Base-by-base conservation (phyloP, 2,329 filamentous ascomycete genomes). In the Exserohilum turcica region DNA sequence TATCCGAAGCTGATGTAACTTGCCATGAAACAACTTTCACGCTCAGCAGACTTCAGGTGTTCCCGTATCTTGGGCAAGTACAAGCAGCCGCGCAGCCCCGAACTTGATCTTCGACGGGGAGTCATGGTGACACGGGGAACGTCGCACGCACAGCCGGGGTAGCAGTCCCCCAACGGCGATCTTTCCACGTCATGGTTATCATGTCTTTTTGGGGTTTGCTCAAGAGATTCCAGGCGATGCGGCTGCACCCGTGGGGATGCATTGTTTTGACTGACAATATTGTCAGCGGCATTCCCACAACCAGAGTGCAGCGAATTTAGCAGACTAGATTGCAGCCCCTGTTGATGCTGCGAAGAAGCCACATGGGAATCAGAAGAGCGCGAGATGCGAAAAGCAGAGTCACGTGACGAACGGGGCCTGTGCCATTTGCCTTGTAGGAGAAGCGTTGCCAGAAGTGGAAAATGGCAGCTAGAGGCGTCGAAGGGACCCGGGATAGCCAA, bases 91-190 rank as follows among this genome's bases (percentile, higher is more conserved):
- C 67, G 57, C 10, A 24, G 57, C 64, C 79, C 78, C 81, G 0
- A 74, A 61, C 51, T 71, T 79, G 66, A 79, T 80, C 52, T 79
- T 79, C 71, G 80, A 83, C 6, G 75, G 77, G 55, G 80, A 82
- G 51, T 82, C 79, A 38, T 68, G 65, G 33, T 66, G 37, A 61
- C 61, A 7, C 63, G 65, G 2, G 65, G 61, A 6, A 65, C 61
- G 21, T 66, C 62, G 39, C 65, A 77, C 24, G 75, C 68, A 63
- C 77, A 76, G 8, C 76, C 77, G 5, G 75, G 74, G 47, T 78
- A 75, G 32, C 66, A 53, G 31, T 79, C 79, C 40, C 75, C 76
- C 3, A 75, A 60, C 73, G 72, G 74, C 0, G 77, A 78, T 5
- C 77, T 77, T 6, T 76, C 77, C 16, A 79, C 55, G 15, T 73